Evolutionary conservation across 1,284 basidiomycete species (phyloP).

Genomic region (Cryptococcus sp.): DNA sequence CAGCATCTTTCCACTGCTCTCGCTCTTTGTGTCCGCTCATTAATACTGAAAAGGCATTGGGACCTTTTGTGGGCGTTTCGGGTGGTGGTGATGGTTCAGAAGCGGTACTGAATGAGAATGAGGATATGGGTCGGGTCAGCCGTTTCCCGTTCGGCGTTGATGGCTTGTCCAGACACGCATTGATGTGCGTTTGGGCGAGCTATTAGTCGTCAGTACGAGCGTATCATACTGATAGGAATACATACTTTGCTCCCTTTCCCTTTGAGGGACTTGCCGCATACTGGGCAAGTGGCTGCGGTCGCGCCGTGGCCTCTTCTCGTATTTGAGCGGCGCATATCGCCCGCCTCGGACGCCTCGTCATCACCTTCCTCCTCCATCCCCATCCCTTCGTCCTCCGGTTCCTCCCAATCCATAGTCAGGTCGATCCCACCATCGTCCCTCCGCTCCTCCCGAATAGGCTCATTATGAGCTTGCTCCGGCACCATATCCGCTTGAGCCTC

Average conservation of each 20-base stretch:
- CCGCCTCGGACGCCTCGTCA: conserved; percentile 18
- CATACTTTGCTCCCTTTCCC: conserved; percentile 35
- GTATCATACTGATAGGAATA: conserved; percentile 1
- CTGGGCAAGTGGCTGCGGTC: conserved; percentile 31
- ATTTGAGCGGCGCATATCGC: conserved; percentile 1
- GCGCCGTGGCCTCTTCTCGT: conserved; percentile 9
- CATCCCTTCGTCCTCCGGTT: conserved; percentile 50
- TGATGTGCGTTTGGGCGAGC: conserved; percentile 48
- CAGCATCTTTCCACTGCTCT: conserved; percentile 79
- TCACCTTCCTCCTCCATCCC: conserved; percentile 50
- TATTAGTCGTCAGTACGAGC: conserved; percentile 15
- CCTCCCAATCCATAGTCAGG: conserved; percentile 39
- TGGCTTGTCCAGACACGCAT: conserved; percentile 45
- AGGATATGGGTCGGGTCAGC: conserved; percentile 27
- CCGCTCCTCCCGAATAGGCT: neutral
- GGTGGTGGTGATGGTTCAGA: conserved; percentile 21
- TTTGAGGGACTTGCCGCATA: conserved; percentile 35
- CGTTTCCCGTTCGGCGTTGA: conserved; percentile 11
- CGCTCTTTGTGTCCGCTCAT: conserved; percentile 80
- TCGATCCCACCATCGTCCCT: neutral
- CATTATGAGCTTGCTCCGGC: neutral
- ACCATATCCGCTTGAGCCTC: conserved; percentile 9
- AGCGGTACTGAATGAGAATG: conserved; percentile 26
- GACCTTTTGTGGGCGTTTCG: conserved; percentile 28
- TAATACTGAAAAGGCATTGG: conserved; percentile 71